Evolutionary conservation across 306 rosid species (phyloP).

Genomic region (Rosa chinensis): DNA sequence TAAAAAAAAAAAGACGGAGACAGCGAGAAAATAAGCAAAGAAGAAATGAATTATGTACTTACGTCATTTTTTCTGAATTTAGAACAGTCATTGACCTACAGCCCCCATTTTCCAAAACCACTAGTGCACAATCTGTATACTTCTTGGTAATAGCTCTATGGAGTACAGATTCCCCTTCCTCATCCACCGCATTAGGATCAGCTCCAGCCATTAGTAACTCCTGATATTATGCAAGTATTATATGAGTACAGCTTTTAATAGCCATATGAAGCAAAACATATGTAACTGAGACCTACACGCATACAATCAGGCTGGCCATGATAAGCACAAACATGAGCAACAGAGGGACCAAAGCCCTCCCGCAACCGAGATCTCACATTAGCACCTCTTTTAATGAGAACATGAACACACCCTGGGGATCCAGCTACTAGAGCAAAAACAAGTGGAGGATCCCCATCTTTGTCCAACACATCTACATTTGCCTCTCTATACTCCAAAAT

Average conservation of each 20-base stretch:
- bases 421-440: slow-evolving; percentile 99
- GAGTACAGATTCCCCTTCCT: slow-evolving; percentile 95
- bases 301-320: slow-evolving; percentile 99
- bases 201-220: slow-evolving; percentile 93
- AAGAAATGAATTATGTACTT: slow-evolving; percentile 37
- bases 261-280: slow-evolving; percentile 15
- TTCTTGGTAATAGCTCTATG: slow-evolving; percentile 94
- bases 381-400: slow-evolving; percentile 81
- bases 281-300: slow-evolving; percentile 68
- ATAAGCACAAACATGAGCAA: slow-evolving; percentile 95
- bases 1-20: neutral
- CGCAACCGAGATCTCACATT: slow-evolving; percentile 81
- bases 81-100: slow-evolving; percentile 80
- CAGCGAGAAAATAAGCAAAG: neutral
- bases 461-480: slow-evolving; percentile 87
- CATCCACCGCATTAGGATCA: slow-evolving; percentile 94
- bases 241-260: slow-evolving; percentile 22
- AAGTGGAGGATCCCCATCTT: slow-evolving; percentile 97
- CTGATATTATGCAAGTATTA: slow-evolving; percentile 46
- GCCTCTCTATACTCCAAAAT: slow-evolving; percentile 81
- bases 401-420: slow-evolving; percentile 82
- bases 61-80: slow-evolving; percentile 86
- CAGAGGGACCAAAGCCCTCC: slow-evolving; percentile 93
- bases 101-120: slow-evolving; percentile 94
- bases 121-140: slow-evolving; percentile 92